A percentile compares a stretch with the other conserved stretches of the same genome.
Evolutionary conservation across 2,329 filamentous ascomycete genomes (phyloP).

Genomic region (Helotiales sp.): DNA sequence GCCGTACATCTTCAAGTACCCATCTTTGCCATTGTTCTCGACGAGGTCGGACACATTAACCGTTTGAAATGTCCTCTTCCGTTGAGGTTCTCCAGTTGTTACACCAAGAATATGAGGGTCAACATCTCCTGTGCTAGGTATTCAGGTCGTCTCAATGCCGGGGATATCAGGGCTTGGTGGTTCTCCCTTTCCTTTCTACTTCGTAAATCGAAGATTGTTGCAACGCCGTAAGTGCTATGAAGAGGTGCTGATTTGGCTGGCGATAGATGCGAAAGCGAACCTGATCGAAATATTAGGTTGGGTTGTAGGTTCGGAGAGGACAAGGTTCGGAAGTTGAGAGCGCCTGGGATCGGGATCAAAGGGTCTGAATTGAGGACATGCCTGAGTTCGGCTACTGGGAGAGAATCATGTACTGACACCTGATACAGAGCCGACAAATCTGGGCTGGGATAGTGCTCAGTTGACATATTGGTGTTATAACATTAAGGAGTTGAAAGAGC

Average conservation of each 20-base stretch:
- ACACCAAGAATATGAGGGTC: not conserved
- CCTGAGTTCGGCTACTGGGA: not conserved
- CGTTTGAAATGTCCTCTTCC: slow-evolving; percentile 25
- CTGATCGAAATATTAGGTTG: slow-evolving; percentile 19
- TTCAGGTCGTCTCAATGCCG: slow-evolving; percentile 49
- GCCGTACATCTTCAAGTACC: slow-evolving; percentile 49
- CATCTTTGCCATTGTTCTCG: slow-evolving; percentile 45
- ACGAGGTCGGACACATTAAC: slow-evolving; percentile 40
- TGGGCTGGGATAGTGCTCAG: not conserved
- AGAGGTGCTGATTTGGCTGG: slow-evolving; percentile 1
- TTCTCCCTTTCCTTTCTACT: slow-evolving; percentile 43
- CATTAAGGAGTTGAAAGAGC: no score
- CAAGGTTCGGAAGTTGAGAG: slow-evolving; percentile 20
- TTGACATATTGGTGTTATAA: no score
- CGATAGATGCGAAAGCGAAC: slow-evolving; percentile 9
- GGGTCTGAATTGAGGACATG: slow-evolving; percentile 12
- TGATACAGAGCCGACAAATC: not conserved
- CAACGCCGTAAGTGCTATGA: slow-evolving; percentile 15
- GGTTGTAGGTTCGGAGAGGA: slow-evolving; percentile 6
- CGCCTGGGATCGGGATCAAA: slow-evolving; percentile 17
- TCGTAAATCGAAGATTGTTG: slow-evolving; percentile 51
- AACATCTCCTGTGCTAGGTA: slow-evolving; percentile 33
- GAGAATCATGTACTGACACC: not conserved
- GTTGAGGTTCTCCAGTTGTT: not conserved
- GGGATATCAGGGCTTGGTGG: slow-evolving; percentile 46